Evolutionary conservation across 495 filamentous ascomycete genomes (phyloP).

Genomic region (Zalerion maritima): DNA sequence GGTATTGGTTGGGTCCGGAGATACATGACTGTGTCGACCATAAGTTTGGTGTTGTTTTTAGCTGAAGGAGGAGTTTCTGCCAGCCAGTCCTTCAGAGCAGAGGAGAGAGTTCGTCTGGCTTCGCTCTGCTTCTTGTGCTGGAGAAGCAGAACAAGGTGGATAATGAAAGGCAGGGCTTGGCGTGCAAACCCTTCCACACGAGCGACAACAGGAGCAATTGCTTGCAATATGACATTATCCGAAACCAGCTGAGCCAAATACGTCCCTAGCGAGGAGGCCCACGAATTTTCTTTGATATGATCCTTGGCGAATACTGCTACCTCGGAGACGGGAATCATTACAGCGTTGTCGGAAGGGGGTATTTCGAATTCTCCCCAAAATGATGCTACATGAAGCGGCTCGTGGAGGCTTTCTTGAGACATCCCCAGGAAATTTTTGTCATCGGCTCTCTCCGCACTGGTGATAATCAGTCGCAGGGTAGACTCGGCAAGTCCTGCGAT

Average conservation of each 20-base stretch:
- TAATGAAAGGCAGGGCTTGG: constrained; percentile 58
- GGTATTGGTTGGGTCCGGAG: constrained; percentile 67
- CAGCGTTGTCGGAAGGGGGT: constrained; percentile 27
- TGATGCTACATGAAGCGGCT: constrained; percentile 28
- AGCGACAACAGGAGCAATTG: constrained; percentile 46
- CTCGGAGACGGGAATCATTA: constrained; percentile 9
- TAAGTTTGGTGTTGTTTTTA: constrained; percentile 36
- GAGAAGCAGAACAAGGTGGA: constrained; percentile 60
- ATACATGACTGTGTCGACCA: constrained; percentile 76
- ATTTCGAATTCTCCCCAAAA: constrained; percentile 32
- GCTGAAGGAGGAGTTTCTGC: constrained; percentile 19
- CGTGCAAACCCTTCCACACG: constrained; percentile 52
- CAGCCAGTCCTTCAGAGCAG: constrained; percentile 36
- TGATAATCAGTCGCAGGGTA: constrained; percentile 57
- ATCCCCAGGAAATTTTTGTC: constrained; percentile 30
- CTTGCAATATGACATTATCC: constrained; percentile 49
- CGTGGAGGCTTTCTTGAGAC: constrained; percentile 29
- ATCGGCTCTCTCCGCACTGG: constrained; percentile 29
- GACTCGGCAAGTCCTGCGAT: constrained; percentile 65
- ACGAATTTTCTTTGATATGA: constrained; percentile 27
- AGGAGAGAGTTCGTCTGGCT: constrained; percentile 33
- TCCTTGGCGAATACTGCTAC: constrained; percentile 17
- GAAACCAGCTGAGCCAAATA: constrained; percentile 44
- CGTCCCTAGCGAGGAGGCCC: constrained; percentile 50
- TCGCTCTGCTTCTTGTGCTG: constrained; percentile 32